phyloP scores from a whole-genome alignment of 2,329 filamentous ascomycete genomes.

The Venturia effusa region DNA sequence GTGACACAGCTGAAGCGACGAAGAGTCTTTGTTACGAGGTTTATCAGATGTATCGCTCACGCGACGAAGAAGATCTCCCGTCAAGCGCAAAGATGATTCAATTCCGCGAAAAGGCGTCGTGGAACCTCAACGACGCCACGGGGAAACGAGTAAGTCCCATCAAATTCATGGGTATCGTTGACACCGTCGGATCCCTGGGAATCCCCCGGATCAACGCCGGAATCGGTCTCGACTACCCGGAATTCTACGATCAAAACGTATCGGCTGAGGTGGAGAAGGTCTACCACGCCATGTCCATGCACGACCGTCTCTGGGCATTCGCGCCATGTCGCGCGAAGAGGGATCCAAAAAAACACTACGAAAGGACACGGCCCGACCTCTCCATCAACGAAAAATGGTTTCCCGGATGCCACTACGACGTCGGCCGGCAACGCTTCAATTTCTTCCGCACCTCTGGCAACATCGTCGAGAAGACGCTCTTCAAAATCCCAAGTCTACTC shows the following conservation, averaged over 20 bases:
- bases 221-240: slow-evolving; percentile 24
- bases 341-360: slow-evolving; percentile 8
- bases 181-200: slow-evolving; percentile 34
- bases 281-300: slow-evolving; percentile 23
- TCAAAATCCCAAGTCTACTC: slow-evolving; percentile 20
- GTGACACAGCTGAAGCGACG: slow-evolving; percentile 9
- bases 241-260: slow-evolving; percentile 26
- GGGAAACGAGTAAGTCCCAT: not conserved
- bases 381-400: slow-evolving; percentile 24
- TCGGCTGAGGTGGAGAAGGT: slow-evolving; percentile 22
- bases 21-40: slow-evolving; percentile 12
- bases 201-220: slow-evolving; percentile 33
- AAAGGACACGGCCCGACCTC: slow-evolving; percentile 11
- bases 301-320: slow-evolving; percentile 26
- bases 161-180: slow-evolving; percentile 23
- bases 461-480: slow-evolving; percentile 20
- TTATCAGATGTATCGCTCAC: slow-evolving; percentile 14
- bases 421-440: slow-evolving; percentile 25
- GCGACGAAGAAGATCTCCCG: not conserved
- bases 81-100: slow-evolving; percentile 12
- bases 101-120: slow-evolving; percentile 4
- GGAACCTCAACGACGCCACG: slow-evolving; percentile 15
- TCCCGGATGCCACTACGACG: slow-evolving; percentile 27
- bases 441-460: slow-evolving; percentile 22
- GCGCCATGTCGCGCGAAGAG: slow-evolving; percentile 22